Conservation (phyloP, 768 basidiomycete species). For the Saitozyma podzolica region DNA sequence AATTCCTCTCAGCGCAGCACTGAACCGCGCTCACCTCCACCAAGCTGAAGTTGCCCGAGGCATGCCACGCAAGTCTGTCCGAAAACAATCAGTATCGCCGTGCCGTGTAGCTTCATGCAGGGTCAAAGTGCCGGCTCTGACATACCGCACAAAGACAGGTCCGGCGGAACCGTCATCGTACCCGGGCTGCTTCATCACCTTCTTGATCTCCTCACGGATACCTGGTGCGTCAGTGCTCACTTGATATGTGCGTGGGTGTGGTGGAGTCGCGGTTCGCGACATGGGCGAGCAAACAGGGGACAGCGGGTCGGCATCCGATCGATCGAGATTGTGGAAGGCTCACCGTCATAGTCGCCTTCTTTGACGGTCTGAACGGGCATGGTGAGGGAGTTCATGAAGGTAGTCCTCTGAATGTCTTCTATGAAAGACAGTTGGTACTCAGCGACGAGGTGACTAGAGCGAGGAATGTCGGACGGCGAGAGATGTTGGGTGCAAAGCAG, state of each 20-base stretch:
- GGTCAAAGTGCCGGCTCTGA: constrained; percentile 48
- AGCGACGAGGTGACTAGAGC: no score
- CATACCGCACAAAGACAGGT: constrained; percentile 51
- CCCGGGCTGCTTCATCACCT: constrained; percentile 49
- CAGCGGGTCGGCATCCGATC: not conserved
- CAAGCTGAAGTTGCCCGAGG: constrained; percentile 49
- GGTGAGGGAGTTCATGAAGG: no score
- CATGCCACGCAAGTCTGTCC: constrained; percentile 52
- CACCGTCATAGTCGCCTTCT: constrained; percentile 17
- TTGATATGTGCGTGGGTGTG: not conserved
- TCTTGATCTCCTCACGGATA: constrained; percentile 44
- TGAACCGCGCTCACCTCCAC: constrained; percentile 34
- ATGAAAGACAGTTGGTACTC: no score
- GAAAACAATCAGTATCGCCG: not conserved
- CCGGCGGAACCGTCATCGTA: constrained; percentile 52
- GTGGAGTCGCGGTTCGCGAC: not conserved
- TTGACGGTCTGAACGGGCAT: not conserved
- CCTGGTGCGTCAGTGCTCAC: constrained; percentile 14
- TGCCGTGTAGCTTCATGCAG: not conserved
- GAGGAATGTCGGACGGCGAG: no score
- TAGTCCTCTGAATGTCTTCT: no score
- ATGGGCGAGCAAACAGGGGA: no score
- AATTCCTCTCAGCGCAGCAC: not conserved
- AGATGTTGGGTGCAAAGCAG: no score
- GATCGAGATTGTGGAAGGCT: not conserved